Conservation (phyloP, 2,329 filamentous ascomycete species). For the Arthrinium phaeospermum region DNA sequence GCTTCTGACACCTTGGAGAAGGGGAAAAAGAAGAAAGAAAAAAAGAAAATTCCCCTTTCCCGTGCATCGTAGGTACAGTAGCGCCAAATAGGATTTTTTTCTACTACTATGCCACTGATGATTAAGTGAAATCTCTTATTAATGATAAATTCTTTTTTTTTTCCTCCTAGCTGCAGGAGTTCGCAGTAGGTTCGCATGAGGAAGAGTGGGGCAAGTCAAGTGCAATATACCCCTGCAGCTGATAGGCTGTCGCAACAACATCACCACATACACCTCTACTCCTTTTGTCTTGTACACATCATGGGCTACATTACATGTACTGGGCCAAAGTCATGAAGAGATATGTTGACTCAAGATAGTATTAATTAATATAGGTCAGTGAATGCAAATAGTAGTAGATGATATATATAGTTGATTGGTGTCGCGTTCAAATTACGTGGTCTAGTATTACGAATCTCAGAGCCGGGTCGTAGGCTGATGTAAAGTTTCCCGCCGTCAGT, state of each 20-base stretch:
- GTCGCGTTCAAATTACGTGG: not conserved
- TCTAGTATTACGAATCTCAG: not conserved
- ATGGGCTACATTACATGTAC: not conserved
- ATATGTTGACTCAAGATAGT: not conserved
- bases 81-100: no score
- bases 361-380: not conserved
- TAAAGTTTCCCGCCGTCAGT: not conserved
- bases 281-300: not conserved
- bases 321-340: not conserved
- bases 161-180: not conserved
- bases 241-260: not conserved
- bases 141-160: not conserved
- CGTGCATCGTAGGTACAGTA: not conserved
- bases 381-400: not conserved
- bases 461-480: not conserved
- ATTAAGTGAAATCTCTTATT: no score
- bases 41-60: not conserved
- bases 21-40: not conserved
- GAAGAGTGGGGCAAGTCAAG: not conserved
- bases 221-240: not conserved
- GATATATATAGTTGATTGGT: not conserved
- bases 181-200: conserved; percentile 16
- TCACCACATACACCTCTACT: not conserved
- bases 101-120: no score
- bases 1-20: conserved; percentile 3